phyloP scores from a whole-genome alignment of 129 eudicot species.

The Glebionis coronaria region DNA sequence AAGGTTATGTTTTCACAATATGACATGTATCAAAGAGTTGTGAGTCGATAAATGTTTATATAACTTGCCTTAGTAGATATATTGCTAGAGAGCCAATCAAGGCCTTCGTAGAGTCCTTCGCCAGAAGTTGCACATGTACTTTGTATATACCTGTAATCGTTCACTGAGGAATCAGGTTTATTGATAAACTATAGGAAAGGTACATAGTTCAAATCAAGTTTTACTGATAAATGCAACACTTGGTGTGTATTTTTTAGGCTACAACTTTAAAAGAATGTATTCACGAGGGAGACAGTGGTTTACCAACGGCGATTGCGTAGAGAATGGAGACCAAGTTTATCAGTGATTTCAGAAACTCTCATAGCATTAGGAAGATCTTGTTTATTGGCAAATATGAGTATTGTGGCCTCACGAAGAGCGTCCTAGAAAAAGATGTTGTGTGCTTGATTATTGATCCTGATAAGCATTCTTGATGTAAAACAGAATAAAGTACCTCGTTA shows the following conservation, averaged over 20 bases:
- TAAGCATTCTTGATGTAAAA: background rate
- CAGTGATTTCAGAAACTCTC: slow-evolving; percentile 59
- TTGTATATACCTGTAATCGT: slow-evolving; percentile 58
- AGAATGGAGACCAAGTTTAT: slow-evolving; percentile 60
- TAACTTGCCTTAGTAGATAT: slow-evolving; percentile 50
- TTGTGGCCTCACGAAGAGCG: slow-evolving; percentile 45
- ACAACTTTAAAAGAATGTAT: background rate
- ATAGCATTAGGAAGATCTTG: slow-evolving; percentile 80
- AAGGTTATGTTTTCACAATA: background rate
- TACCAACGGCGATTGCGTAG: slow-evolving; percentile 65
- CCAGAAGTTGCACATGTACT: slow-evolving; percentile 72
- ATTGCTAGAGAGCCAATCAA: slow-evolving; percentile 68
- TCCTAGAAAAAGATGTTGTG: slow-evolving; percentile 25
- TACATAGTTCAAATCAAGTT: background rate
- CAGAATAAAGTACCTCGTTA: slow-evolving; percentile 39
- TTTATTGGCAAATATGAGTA: slow-evolving; percentile 70
- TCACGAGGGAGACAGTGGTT: background rate
- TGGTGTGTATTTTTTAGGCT: background rate
- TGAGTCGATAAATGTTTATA: background rate
- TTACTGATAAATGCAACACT: background rate
- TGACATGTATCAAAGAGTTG: background rate
- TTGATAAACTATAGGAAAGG: background rate
- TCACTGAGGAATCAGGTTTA: background rate
- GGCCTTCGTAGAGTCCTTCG: slow-evolving; percentile 70
- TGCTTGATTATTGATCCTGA: background rate